These are phyloP conservation scores for Helotiales sp. DNA, from an alignment of 2,329 filamentous ascomycete genomes.

Conservation along the genomic window DNA sequence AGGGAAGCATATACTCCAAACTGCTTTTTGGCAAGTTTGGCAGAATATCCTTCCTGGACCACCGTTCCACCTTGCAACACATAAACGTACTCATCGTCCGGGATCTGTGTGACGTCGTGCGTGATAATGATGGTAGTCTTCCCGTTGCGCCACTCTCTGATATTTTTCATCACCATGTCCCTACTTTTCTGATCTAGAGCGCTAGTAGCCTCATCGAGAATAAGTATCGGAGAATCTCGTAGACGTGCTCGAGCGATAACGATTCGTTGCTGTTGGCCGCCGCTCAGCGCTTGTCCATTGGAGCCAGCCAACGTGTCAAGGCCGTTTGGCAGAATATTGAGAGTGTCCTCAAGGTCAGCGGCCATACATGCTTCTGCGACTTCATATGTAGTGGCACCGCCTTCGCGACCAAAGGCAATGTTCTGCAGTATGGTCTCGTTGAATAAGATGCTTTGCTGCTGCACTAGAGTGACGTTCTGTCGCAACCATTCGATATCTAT, in stretches of 20 bases:
- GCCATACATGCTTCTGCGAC: slow-evolving; percentile 64
- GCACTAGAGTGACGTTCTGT: slow-evolving; percentile 75
- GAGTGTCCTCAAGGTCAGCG: slow-evolving; percentile 67
- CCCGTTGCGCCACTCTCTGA: slow-evolving; percentile 72
- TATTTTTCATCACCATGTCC: slow-evolving; percentile 67
- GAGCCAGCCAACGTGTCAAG: slow-evolving; percentile 70
- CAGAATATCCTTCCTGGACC: slow-evolving; percentile 66
- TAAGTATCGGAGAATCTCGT: slow-evolving; percentile 74
- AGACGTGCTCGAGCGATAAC: slow-evolving; percentile 77
- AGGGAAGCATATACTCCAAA: slow-evolving; percentile 50
- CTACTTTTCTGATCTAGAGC: slow-evolving; percentile 76
- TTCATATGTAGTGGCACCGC: slow-evolving; percentile 53
- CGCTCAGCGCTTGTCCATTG: slow-evolving; percentile 72
- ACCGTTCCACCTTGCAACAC: slow-evolving; percentile 71
- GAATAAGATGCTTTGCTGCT: slow-evolving; percentile 81
- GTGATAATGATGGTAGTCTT: slow-evolving; percentile 94
- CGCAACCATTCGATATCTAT: slow-evolving; percentile 73
- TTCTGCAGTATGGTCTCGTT: slow-evolving; percentile 78
- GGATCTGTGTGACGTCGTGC: slow-evolving; percentile 80
- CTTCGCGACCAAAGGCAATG: slow-evolving; percentile 66
- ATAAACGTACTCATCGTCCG: slow-evolving; percentile 73
- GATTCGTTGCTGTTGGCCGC: slow-evolving; percentile 81
- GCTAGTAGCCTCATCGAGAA: slow-evolving; percentile 88
- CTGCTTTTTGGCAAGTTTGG: slow-evolving; percentile 48
- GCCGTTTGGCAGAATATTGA: slow-evolving; percentile 66